Percentiles rank a stretch among this genome's conserved stretches.
These are phyloP conservation scores for Acrodontium crateriforme DNA, from an alignment of 2,329 filamentous ascomycete species.

Conservation along the genomic window DNA sequence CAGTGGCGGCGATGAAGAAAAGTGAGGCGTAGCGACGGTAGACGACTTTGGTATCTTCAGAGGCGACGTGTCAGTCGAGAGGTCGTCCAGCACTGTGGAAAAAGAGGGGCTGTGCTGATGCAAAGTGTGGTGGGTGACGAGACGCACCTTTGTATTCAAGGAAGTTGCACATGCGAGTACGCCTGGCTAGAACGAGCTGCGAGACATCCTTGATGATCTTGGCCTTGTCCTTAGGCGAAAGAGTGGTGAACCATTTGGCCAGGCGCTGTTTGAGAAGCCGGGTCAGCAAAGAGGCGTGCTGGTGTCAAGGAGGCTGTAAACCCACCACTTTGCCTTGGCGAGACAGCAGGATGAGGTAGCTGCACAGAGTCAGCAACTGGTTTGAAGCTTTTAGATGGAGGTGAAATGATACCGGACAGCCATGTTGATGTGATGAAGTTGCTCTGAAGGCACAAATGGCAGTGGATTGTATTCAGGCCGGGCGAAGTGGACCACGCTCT, in stretches of 20 bases:
- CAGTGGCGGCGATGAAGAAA: constrained; percentile 97
- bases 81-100: not conserved
- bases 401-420: no score
- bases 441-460: no score
- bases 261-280: constrained; percentile 52
- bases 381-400: no score
- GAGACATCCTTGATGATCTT: constrained; percentile 99
- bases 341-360: constrained; percentile 94
- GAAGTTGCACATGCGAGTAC: constrained; percentile 99
- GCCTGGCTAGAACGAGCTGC: constrained; percentile 85
- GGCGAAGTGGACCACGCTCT: no score
- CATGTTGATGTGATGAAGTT: no score
- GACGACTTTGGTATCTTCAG: constrained; percentile 86
- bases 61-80: not conserved
- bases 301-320: no score
- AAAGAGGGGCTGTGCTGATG: constrained; percentile 1
- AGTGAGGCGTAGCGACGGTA: constrained; percentile 97
- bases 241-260: constrained; percentile 97
- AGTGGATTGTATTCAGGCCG: no score
- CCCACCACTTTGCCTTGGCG: constrained; percentile 99
- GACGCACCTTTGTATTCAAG: constrained; percentile 87
- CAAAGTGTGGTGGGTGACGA: constrained; percentile 8
- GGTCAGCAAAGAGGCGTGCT: constrained; percentile 31
- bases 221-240: constrained; percentile 95
- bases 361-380: no score